Percentiles rank a stretch among this genome's conserved stretches.
phyloP scores from a whole-genome alignment of 345 rosid species.

The Psidium guajava region DNA sequence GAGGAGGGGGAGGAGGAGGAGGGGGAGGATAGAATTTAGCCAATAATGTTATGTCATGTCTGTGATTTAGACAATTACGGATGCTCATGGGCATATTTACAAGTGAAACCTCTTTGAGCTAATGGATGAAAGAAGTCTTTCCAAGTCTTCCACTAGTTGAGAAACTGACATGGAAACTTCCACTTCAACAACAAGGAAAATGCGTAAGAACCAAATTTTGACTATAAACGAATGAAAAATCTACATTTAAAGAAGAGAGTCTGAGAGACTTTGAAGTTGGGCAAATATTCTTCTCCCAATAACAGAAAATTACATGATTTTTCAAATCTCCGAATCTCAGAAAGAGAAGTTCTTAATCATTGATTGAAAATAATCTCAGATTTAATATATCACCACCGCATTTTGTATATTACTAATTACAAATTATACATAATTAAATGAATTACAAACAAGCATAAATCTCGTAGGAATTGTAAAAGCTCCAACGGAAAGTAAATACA shows the following conservation, averaged over 20 bases:
- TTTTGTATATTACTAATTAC: too few relatives aligned
- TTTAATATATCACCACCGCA: too few relatives aligned
- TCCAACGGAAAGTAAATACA: too few relatives aligned
- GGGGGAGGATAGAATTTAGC: background rate
- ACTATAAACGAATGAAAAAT: background rate
- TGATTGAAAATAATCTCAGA: too few relatives aligned
- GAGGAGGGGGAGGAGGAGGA: fast-evolving
- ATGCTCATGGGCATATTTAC: background rate
- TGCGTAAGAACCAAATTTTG: background rate
- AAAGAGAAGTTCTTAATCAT: too few relatives aligned
- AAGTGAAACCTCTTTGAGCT: background rate
- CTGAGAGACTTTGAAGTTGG: background rate
- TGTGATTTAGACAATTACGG: background rate
- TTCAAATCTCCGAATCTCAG: too few relatives aligned
- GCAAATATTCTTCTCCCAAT: background rate
- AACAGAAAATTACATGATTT: background rate
- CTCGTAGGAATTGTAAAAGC: too few relatives aligned
- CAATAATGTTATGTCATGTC: background rate
- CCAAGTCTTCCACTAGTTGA: background rate
- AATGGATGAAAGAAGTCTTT: background rate
- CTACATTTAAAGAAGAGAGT: background rate
- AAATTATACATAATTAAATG: too few relatives aligned
- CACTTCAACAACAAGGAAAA: background rate
- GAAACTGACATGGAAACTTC: background rate
- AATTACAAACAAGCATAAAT: too few relatives aligned